phyloP scores from a whole-genome alignment of 768 basidiomycete species.

The Boletus rubescentipes region DNA sequence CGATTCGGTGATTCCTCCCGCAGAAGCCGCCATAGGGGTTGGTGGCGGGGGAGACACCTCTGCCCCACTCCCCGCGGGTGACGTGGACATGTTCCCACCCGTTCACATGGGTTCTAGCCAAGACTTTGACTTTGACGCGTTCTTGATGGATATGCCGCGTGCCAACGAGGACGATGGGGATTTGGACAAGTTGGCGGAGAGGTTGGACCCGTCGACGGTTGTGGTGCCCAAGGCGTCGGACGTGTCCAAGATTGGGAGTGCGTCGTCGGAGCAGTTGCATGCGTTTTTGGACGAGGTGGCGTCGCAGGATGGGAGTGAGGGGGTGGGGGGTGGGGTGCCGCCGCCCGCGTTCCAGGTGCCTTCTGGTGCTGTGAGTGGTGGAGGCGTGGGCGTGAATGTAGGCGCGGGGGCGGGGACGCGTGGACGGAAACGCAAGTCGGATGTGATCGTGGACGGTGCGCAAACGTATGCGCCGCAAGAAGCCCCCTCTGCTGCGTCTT shows the following conservation, averaged over 20 bases:
- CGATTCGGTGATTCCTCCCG: slow-evolving; percentile 4
- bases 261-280: slow-evolving; percentile 38
- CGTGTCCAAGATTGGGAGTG: slow-evolving; percentile 27
- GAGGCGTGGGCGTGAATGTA: not conserved
- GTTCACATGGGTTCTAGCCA: slow-evolving; percentile 2
- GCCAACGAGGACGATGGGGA: slow-evolving; percentile 28
- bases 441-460: slow-evolving; percentile 21
- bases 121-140: slow-evolving; percentile 41
- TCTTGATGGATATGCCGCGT: slow-evolving; percentile 40
- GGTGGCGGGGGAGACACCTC: slow-evolving; percentile 10
- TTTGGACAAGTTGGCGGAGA: slow-evolving; percentile 36
- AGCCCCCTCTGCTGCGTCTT: not conserved
- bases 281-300: slow-evolving; percentile 46
- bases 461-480: not conserved
- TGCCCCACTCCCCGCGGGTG: not conserved
- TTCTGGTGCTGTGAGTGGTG: not conserved
- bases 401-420: slow-evolving; percentile 5
- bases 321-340: not conserved
- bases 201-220: slow-evolving; percentile 32
- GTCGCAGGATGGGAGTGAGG: slow-evolving; percentile 30
- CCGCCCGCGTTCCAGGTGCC: slow-evolving; percentile 8
- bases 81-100: slow-evolving; percentile 22
- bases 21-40: slow-evolving; percentile 9
- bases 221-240: slow-evolving; percentile 30
- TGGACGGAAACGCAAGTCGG: slow-evolving; percentile 43